Conservation (phyloP, 805 yeast species). For the Pichia eremophila region DNA sequence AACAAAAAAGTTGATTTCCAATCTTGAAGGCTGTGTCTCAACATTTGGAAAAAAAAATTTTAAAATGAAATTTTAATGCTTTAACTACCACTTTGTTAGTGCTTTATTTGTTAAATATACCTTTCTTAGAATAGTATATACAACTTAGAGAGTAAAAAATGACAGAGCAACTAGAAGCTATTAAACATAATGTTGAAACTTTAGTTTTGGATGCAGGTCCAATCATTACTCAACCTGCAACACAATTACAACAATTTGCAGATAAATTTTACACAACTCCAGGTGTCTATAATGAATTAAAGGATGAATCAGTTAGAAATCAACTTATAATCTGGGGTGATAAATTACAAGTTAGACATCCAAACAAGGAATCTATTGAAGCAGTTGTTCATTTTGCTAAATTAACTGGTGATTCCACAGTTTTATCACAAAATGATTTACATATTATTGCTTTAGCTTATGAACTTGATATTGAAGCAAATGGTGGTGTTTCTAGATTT, state of each 20-base stretch:
- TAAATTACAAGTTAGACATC: conserved; percentile 62
- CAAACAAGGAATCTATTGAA: conserved; percentile 52
- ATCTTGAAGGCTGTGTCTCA: no score
- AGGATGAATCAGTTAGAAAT: conserved; percentile 74
- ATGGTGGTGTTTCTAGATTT: conserved; percentile 60
- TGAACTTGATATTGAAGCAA: conserved; percentile 68
- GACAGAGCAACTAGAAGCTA: background rate
- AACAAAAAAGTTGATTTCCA: no score
- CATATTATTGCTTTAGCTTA: conserved; percentile 88
- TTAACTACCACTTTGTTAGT: no score
- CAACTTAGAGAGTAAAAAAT: no score
- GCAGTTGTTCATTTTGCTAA: conserved; percentile 69
- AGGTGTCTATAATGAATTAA: conserved; percentile 78
- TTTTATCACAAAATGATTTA: conserved; percentile 82
- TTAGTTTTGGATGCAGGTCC: conserved; percentile 94
- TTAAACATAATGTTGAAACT: conserved; percentile 31
- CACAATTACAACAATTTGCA: conserved; percentile 64
- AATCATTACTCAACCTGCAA: conserved; percentile 73
- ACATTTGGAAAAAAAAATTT: no score
- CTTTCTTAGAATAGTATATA: no score
- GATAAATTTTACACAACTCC: conserved; percentile 78
- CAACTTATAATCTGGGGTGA: conserved; percentile 80
- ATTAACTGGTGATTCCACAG: conserved; percentile 85
- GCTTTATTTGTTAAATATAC: no score
- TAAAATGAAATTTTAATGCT: no score